phyloP scores from a whole-genome alignment of 2,329 filamentous ascomycete genomes.

The Chrysoporthe puriensis region DNA sequence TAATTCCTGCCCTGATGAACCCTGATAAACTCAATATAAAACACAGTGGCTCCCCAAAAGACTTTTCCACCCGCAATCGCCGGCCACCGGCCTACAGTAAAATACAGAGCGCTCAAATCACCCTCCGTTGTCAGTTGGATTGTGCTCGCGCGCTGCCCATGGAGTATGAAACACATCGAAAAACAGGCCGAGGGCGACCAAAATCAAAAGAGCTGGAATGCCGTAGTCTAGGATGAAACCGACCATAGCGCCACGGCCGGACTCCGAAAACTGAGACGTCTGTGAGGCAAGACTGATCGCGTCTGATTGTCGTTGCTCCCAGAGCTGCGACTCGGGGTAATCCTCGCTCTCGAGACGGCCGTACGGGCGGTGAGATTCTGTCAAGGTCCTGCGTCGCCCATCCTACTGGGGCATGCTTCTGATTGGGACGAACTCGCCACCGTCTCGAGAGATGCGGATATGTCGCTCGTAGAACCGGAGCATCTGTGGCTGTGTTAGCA shows the following conservation, averaged over 20 bases:
- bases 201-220: constrained; percentile 3
- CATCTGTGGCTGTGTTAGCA: constrained; percentile 48
- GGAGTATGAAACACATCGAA: constrained; percentile 2
- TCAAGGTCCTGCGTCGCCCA: neutral
- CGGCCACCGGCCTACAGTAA: neutral
- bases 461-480: constrained; percentile 63
- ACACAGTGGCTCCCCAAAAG: neutral
- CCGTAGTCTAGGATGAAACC: neutral
- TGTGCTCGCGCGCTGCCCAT: neutral
- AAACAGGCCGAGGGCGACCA: neutral
- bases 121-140: neutral
- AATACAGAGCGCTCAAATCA: neutral
- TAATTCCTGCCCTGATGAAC: neutral
- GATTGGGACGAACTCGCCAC: constrained; percentile 24
- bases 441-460: constrained; percentile 44
- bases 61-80: neutral
- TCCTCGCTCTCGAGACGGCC: neutral
- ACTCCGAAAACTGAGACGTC: neutral
- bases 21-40: neutral
- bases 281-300: neutral
- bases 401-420: constrained; percentile 19
- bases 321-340: neutral
- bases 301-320: constrained; percentile 3
- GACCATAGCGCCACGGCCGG: neutral
- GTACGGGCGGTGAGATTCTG: neutral